Conservation (phyloP, 2,329 filamentous ascomycete genomes). For the Ophiostoma australiae region DNA sequence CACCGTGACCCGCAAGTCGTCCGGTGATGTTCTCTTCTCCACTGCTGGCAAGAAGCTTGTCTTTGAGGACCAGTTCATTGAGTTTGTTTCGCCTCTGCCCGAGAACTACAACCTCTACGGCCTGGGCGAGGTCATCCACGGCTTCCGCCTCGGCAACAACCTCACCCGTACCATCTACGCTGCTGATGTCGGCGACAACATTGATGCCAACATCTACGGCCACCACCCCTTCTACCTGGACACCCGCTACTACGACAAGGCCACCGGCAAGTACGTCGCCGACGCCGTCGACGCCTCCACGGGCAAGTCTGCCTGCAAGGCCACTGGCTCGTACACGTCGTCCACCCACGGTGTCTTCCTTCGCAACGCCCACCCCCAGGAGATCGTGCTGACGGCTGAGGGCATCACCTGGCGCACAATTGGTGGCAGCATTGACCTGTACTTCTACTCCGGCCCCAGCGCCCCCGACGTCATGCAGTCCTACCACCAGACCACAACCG, state of each 20-base stretch:
- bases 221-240: slow-evolving; percentile 62
- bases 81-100: slow-evolving; percentile 65
- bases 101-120: slow-evolving; percentile 68
- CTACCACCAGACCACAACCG: slow-evolving; percentile 58
- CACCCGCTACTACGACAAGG: slow-evolving; percentile 63
- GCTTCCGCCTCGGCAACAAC: slow-evolving; percentile 66
- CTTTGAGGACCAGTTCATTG: slow-evolving; percentile 74
- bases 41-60: slow-evolving; percentile 62
- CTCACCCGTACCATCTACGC: slow-evolving; percentile 48
- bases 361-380: slow-evolving; percentile 60
- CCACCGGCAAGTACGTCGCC: slow-evolving; percentile 48
- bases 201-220: slow-evolving; percentile 60
- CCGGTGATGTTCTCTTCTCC: slow-evolving; percentile 59
- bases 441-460: slow-evolving; percentile 70
- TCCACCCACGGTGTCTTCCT: slow-evolving; percentile 56
- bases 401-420: slow-evolving; percentile 54
- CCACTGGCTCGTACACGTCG: slow-evolving; percentile 21
- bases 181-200: slow-evolving; percentile 24
- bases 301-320: not conserved
- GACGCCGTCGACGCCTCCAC: slow-evolving; percentile 37
- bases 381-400: slow-evolving; percentile 49
- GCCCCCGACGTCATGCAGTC: slow-evolving; percentile 63
- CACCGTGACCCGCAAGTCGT: slow-evolving; percentile 37
- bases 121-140: slow-evolving; percentile 69
- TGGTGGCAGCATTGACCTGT: slow-evolving; percentile 73